Base-by-base conservation (phyloP, 2,329 filamentous ascomycete genomes). In the Arachnomyces sp. region DNA sequence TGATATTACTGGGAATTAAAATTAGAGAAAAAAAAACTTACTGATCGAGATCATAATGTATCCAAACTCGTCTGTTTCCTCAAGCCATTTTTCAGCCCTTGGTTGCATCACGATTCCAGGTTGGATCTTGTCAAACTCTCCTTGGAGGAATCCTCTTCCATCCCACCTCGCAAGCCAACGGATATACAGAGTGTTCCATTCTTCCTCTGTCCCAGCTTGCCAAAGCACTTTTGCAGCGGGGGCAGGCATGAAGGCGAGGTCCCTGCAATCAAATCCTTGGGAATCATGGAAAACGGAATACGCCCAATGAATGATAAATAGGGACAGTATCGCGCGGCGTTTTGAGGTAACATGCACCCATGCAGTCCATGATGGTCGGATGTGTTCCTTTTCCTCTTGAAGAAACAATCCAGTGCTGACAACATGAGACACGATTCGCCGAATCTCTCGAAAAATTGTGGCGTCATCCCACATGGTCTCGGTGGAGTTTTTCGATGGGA, bases 321-420 rank as follows among this genome's bases (percentile, higher is more conserved):
- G 46, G 4, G 54, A 43, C 20, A 63, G 46, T 1, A 64, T 48
- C 2, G 60, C 55, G 20, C 63, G 73, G 8, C 74, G 71, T 51
- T 79, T 79, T 33, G 66, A 64, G 45, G 79, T 77, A 48, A 80
- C 65, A 50, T 76, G 50, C 7, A 64, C 41, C 63, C 64, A 67
- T 7, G 53, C 45, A 14, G 59, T 51, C 60, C 59, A 66, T 2
- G 50, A 44, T 12, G 63, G 64, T 4, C 52, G 45, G 15, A 35
- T 44, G 38, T 59, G 52, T 8, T 51, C 43, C 5, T 45, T 46
- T 42, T 66, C 64, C 39, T 62, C 61, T 32, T 55, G 50, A 2
- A 66, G 54, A 37, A 61, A 39, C 7, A 66, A 48, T 2, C 61
- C 61, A 2, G 56, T 57, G 7, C 47, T 46, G 3, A 55, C 53